Evolutionary conservation across 805 yeast species (phyloP), one percentile per base, ranked within the genome.

Genomic region (Vanderwaltozyma verrucispora): DNA sequence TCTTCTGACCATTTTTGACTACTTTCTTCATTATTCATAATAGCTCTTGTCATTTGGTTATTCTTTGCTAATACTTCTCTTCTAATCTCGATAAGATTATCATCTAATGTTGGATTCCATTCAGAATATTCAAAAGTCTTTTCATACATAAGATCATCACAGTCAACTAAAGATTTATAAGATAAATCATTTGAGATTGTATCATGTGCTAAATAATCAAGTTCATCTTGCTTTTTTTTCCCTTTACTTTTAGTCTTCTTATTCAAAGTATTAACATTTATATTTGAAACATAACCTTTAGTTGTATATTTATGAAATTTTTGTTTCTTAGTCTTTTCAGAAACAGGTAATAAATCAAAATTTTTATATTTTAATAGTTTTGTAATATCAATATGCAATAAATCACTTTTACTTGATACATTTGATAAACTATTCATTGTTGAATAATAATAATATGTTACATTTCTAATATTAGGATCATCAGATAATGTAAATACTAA

Each of bases 141-240:
- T 14, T 30, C 29, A 32, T 43, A 48, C 20, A 37, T 34, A 26
- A 48, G 20, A 35, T 41, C 43, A 10, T 33, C 33, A 33, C 52
- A 46, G 2, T 39, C 30, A 2, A 42, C 40, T 7, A 13, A 10
- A 5, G 33, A 14, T 25, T 33, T 31, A 28, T 33, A 42, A 18
- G n/a, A n/a, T n/a, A n/a, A n/a, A n/a, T n/a, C n/a, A n/a, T n/a
- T n/a, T n/a, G n/a, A n/a, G n/a, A n/a, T n/a, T n/a, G n/a, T n/a
- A n/a, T n/a, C n/a, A n/a, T 21, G 24, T 12, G 13, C 21, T 18
- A 37, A 32, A 20, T 33, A 31, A 17, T 23, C 24, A 7, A 18
- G 14, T 20, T 19, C 35, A 14, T 13, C 13, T 7, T 5, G n/a
- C 6, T 6, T 14, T n/a, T 12, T 6, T 5, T 28, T 15, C 11